These are phyloP conservation scores for Primulina eburnea DNA, from an alignment of 257 asterid genomes.

Conservation along the genomic window DNA sequence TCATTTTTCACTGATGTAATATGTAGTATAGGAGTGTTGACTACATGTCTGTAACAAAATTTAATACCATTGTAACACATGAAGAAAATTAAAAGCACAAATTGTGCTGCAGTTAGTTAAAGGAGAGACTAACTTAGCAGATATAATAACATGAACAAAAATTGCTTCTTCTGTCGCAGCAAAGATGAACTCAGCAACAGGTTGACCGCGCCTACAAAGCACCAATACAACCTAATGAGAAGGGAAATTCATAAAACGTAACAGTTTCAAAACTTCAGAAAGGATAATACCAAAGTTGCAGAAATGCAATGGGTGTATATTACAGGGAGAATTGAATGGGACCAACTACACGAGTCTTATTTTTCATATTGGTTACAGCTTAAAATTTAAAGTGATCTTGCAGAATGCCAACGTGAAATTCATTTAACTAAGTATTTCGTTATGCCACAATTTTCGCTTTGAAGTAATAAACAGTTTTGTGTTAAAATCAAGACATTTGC, in stretches of 20 bases:
- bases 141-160: slow-evolving; percentile 83
- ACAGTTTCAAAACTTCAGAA: slow-evolving; percentile 8
- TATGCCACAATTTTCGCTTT: slow-evolving; percentile 4
- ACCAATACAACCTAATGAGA: slow-evolving; percentile 32
- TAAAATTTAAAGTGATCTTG: background rate
- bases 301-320: slow-evolving; percentile 9
- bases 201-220: slow-evolving; percentile 87
- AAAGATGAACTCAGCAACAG: slow-evolving; percentile 90
- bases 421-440: background rate
- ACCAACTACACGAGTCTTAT: background rate
- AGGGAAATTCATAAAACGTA: background rate
- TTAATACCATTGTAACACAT: slow-evolving; percentile 12
- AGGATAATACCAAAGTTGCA: slow-evolving; percentile 16
- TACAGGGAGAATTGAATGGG: slow-evolving; percentile 3
- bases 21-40: slow-evolving; percentile 9
- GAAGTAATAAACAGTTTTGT: slow-evolving; percentile 4
- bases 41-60: slow-evolving; percentile 17
- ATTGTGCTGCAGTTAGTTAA: slow-evolving; percentile 5
- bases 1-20: slow-evolving; percentile 12
- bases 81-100: slow-evolving; percentile 17
- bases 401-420: background rate
- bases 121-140: slow-evolving; percentile 68
- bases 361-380: slow-evolving; percentile 5
- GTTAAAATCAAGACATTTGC: slow-evolving; percentile 6
- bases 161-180: slow-evolving; percentile 92